A percentile compares a stretch with the other conserved stretches of the same genome.
These are phyloP conservation scores for Leccinum uliginosum DNA, from an alignment of 768 basidiomycete genomes.

Conservation along the genomic window DNA sequence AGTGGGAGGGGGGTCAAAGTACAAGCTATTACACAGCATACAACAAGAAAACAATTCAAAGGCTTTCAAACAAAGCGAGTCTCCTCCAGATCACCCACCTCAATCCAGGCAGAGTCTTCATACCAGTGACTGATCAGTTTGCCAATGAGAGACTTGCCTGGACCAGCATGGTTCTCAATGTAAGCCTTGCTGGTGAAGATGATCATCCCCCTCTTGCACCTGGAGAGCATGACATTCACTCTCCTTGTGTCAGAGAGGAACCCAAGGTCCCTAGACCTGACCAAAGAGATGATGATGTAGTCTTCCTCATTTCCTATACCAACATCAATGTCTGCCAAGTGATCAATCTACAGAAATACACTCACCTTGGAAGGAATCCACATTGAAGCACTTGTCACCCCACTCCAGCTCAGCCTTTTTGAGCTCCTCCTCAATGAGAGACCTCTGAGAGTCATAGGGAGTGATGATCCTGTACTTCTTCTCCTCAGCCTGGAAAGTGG, in stretches of 20 bases:
- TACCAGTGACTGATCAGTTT: conserved; percentile 29
- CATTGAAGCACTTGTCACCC: conserved; percentile 70
- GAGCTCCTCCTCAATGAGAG: conserved; percentile 52
- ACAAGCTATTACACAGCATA: conserved; percentile 1
- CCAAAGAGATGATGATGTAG: conserved; percentile 68
- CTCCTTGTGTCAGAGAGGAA: conserved; percentile 63
- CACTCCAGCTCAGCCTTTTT: conserved; percentile 47
- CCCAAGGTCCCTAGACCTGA: conserved; percentile 58
- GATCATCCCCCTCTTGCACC: conserved; percentile 76
- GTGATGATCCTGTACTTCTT: conserved; percentile 66
- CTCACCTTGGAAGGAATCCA: conserved; percentile 78
- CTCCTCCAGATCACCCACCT: conserved; percentile 26
- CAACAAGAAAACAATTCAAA: neutral
- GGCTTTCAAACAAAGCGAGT: conserved; percentile 15
- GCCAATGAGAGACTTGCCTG: conserved; percentile 42
- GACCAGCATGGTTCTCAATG: conserved; percentile 50
- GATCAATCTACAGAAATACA: conserved; percentile 1
- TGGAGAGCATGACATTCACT: conserved; percentile 85
- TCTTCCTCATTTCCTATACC: conserved; percentile 77
- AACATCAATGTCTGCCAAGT: neutral
- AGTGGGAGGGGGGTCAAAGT: neutral
- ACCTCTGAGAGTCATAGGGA: conserved; percentile 75
- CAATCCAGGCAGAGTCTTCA: conserved; percentile 35
- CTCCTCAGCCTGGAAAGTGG: conserved; percentile 46
- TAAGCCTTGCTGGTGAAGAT: conserved; percentile 64